Evolutionary conservation across 1,139 yeast genomes (phyloP).

Genomic region (Lipomyces yarrowii): DNA sequence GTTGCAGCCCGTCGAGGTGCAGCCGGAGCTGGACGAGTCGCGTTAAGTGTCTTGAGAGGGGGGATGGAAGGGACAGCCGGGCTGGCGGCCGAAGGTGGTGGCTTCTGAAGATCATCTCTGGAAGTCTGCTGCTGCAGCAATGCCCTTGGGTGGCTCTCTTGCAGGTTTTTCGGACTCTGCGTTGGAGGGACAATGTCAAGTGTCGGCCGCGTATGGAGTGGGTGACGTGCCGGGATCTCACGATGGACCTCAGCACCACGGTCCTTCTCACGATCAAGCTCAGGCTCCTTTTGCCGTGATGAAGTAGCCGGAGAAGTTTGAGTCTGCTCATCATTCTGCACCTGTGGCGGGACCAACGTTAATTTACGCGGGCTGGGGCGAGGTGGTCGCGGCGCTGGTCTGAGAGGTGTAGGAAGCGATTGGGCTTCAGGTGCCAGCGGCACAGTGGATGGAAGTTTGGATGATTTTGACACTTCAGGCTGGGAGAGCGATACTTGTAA

Average conservation of each 20-base stretch:
- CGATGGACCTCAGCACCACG: constrained; percentile 7
- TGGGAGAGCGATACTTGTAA: constrained; percentile 2
- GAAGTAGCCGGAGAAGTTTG: not conserved
- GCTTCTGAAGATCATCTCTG: not conserved
- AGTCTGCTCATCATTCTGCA: not conserved
- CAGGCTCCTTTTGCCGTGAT: not conserved
- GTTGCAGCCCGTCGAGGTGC: constrained; percentile 19
- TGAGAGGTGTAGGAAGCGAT: constrained; percentile 4
- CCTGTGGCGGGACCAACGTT: constrained; percentile 8
- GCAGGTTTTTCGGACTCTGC: not conserved
- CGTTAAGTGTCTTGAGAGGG: constrained; percentile 21
- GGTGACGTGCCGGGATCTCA: constrained; percentile 25
- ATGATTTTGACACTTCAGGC: constrained; percentile 2
- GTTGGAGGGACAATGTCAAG: constrained; percentile 7
- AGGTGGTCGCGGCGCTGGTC: constrained; percentile 8
- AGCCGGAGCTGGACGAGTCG: constrained; percentile 24
- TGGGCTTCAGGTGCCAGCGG: not conserved
- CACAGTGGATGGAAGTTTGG: constrained; percentile 1
- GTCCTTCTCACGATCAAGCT: not conserved
- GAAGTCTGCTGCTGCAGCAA: constrained; percentile 1
- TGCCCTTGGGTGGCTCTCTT: not conserved
- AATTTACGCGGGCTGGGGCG: constrained; percentile 3
- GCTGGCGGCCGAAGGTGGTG: not conserved
- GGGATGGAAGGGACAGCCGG: constrained; percentile 16
- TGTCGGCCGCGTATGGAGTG: constrained; percentile 19